Conservation (phyloP, 768 basidiomycete species). For the Candolleomyces efflorescens region DNA sequence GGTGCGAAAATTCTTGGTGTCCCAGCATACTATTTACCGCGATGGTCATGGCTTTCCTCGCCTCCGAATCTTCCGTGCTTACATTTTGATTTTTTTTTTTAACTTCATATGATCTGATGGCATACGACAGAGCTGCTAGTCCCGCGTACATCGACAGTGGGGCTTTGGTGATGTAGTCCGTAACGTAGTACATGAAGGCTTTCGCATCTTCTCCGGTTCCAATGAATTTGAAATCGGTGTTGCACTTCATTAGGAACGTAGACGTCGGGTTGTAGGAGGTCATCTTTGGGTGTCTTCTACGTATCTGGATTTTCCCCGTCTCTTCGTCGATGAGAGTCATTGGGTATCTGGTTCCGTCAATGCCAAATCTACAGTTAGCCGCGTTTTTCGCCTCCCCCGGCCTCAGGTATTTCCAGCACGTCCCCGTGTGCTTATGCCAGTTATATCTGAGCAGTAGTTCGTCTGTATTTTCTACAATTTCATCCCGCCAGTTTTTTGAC, state of each 20-base stretch:
- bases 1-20: constrained; percentile 22
- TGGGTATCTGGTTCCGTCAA: neutral
- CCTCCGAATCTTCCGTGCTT: neutral
- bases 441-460: neutral
- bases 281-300: neutral
- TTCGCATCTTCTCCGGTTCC: constrained; percentile 1
- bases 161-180: constrained; percentile 10
- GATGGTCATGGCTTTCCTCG: constrained; percentile 7
- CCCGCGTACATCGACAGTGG: constrained; percentile 3
- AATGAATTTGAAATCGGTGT: constrained; percentile 9
- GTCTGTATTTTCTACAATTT: neutral
- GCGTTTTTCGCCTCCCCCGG: neutral
- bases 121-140: neutral
- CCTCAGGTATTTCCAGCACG: neutral
- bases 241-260: constrained; percentile 3
- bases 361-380: neutral
- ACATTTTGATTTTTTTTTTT: too few species aligned
- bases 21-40: constrained; percentile 10
- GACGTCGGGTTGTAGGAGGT: neutral
- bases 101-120: neutral
- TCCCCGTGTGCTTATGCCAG: neutral
- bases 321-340: neutral
- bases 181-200: constrained; percentile 11
- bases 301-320: neutral
- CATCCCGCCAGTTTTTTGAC: neutral